phyloP scores from a whole-genome alignment of 768 basidiomycete genomes.

The Sporobolomyces phaffii region DNA sequence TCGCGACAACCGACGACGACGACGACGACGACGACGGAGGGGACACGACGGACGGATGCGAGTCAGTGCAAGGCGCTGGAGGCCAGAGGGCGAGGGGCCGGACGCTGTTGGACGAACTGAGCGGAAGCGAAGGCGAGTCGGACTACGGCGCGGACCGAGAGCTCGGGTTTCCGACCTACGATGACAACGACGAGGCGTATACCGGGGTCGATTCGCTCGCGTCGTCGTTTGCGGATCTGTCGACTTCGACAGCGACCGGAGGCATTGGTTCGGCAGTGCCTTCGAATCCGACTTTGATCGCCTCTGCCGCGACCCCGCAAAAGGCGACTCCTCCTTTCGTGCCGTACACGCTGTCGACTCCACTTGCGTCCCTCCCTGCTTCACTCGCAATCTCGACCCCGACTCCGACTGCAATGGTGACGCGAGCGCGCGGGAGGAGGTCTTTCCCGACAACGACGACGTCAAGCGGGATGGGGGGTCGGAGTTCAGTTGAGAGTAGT shows the following conservation, averaged over 20 bases:
- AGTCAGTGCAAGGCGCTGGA: too few species aligned
- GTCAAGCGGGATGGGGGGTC: too few species aligned
- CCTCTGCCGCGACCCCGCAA: neutral
- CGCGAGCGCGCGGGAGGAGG: neutral
- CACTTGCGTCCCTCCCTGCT: neutral
- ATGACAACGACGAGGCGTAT: neutral
- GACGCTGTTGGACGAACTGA: neutral
- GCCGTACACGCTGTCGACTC: neutral
- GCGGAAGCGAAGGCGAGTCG: neutral
- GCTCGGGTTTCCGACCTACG: neutral
- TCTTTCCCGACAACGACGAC: neutral
- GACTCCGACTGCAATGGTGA: neutral
- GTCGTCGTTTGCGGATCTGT: conserved; percentile 15
- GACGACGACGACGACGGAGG: neutral
- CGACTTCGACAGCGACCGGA: neutral
- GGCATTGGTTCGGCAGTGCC: neutral
- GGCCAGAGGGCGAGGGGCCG: neutral
- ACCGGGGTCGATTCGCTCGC: conserved; percentile 19
- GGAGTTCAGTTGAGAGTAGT: neutral
- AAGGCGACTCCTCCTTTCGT: neutral
- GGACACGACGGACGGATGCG: conserved; percentile 6
- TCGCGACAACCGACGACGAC: neutral
- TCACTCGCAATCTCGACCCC: neutral
- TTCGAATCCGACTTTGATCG: neutral
- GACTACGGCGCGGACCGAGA: neutral